Evolutionary conservation across 179 eudicot species (phyloP).

Genomic region (Silene noctiflora): DNA sequence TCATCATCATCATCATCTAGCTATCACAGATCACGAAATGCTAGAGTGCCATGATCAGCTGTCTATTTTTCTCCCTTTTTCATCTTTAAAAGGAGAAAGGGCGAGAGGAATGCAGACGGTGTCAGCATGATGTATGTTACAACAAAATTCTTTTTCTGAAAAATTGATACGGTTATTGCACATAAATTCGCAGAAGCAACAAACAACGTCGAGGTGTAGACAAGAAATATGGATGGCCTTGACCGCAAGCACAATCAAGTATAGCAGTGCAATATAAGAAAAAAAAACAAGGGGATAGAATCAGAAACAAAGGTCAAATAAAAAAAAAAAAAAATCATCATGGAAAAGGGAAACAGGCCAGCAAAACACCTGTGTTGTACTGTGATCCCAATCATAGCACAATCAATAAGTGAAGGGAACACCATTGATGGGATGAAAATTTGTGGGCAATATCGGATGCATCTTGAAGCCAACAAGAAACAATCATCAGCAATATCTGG

Average conservation of each 20-base stretch:
- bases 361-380: constrained; percentile 84
- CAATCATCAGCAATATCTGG: constrained; percentile 99
- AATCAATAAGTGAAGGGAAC: constrained; percentile 75
- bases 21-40: too few species aligned
- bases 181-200: neutral
- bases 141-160: neutral
- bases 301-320: too few species aligned
- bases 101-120: too few species aligned
- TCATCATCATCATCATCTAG: too few species aligned
- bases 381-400: constrained; percentile 84
- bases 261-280: neutral
- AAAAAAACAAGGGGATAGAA: too few species aligned
- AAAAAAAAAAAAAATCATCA: constrained; percentile 15
- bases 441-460: constrained; percentile 97
- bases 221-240: neutral
- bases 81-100: too few species aligned
- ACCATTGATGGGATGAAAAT: constrained; percentile 74
- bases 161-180: neutral
- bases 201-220: neutral
- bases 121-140: neutral
- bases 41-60: too few species aligned
- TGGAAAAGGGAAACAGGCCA: neutral
- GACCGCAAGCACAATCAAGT: constrained; percentile 2
- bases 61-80: too few species aligned
- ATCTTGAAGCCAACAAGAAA: constrained; percentile 89